Evolutionary conservation across 1,139 yeast genomes (phyloP).

Genomic region (Debaryomyces psychrophilus): DNA sequence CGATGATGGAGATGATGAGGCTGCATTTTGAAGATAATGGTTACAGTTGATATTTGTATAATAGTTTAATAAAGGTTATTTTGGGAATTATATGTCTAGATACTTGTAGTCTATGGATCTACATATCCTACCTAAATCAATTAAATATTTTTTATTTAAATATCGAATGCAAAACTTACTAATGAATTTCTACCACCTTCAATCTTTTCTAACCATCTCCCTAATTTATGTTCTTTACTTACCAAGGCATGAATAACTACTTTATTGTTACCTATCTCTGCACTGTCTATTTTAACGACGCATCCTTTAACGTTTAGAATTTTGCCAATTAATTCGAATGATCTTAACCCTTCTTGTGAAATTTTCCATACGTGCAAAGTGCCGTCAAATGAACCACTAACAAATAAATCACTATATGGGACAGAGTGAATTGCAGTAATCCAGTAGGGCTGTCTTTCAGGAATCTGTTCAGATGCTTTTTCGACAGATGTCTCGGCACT

Average conservation of each 20-base stretch:
- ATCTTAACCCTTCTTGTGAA: conserved; percentile 58
- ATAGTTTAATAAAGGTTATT: conserved; percentile 7
- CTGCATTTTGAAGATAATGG: conserved; percentile 55
- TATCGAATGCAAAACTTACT: conserved; percentile 41
- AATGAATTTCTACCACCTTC: conserved; percentile 48
- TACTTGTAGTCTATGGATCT: conserved; percentile 6
- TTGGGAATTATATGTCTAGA: conserved; percentile 1
- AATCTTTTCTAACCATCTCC: conserved; percentile 68
- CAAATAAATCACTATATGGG: conserved; percentile 86
- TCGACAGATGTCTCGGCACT: conserved; percentile 65
- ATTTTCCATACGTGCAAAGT: conserved; percentile 75
- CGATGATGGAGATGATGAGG: conserved; percentile 81
- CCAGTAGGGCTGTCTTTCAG: conserved; percentile 78
- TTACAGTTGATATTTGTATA: conserved; percentile 4
- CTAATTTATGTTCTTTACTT: conserved; percentile 84
- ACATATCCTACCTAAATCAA: conserved; percentile 3
- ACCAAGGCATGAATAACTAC: conserved; percentile 66
- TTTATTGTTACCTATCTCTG: conserved; percentile 55
- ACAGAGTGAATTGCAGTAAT: conserved; percentile 80
- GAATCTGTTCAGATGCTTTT: conserved; percentile 54
- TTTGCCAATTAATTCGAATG: conserved; percentile 57
- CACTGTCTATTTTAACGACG: conserved; percentile 67
- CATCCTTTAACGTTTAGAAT: conserved; percentile 69
- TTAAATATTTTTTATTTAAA: conserved; percentile 21
- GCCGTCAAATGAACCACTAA: conserved; percentile 91